These are phyloP conservation scores for Quercus tomentella DNA, from an alignment of 331 rosid species.

Conservation along the genomic window DNA sequence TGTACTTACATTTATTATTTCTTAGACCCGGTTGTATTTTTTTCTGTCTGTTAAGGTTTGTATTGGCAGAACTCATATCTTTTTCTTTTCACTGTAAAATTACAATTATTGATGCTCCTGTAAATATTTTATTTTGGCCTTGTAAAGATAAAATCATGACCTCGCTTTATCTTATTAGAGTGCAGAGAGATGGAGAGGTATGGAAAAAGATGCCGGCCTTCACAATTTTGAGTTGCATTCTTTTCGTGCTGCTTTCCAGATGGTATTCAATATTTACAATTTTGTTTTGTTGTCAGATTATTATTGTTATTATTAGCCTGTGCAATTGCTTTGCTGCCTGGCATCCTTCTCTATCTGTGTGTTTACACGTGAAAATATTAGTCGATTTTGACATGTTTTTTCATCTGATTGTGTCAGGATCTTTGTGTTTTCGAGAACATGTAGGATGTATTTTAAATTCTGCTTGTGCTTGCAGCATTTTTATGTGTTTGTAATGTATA, in stretches of 20 bases:
- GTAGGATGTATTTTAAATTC: not conserved
- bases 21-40: no score
- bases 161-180: conserved; percentile 52
- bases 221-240: conserved; percentile 89
- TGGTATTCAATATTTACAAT: conserved; percentile 44
- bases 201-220: conserved; percentile 62
- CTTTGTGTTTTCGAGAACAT: not conserved
- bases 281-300: conserved; percentile 4
- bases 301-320: not conserved
- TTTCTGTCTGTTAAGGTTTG: not conserved
- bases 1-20: no score
- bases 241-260: conserved; percentile 89
- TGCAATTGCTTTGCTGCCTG: not conserved
- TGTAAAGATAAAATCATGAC: conserved; percentile 4
- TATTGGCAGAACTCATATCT: not conserved
- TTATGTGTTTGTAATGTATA: no score
- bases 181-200: conserved; percentile 90
- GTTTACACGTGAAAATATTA: not conserved
- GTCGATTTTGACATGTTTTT: not conserved
- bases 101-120: not conserved
- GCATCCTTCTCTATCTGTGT: not conserved
- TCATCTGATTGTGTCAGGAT: not conserved
- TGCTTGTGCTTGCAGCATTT: no score
- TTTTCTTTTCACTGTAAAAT: not conserved
- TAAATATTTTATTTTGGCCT: not conserved